Evolutionary conservation across 257 asterid species (phyloP).

Genomic region (Fraxinus anomala): DNA sequence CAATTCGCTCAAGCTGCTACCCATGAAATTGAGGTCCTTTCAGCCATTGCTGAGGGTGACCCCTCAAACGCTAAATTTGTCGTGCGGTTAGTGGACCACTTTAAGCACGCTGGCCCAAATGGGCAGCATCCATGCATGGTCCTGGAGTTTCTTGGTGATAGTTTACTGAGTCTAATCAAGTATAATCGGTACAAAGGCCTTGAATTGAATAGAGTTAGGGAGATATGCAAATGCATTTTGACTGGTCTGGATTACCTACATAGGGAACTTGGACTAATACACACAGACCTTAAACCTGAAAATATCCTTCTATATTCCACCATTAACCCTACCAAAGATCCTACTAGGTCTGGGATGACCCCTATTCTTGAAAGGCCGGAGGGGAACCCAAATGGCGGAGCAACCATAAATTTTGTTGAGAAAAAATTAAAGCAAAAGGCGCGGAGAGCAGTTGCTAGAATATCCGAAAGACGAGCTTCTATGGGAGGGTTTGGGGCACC

Average conservation of each 20-base stretch:
- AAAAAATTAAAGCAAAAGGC: constrained; percentile 92
- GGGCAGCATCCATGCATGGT: constrained; percentile 99
- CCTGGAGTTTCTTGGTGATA: constrained; percentile 95
- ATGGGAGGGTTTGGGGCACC: constrained; percentile 60
- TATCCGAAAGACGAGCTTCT: constrained; percentile 66
- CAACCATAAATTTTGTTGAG: constrained; percentile 58
- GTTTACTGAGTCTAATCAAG: constrained; percentile 73
- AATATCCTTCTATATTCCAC: constrained; percentile 79
- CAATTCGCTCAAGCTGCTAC: constrained; percentile 95
- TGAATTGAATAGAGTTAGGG: constrained; percentile 75
- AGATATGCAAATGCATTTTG: constrained; percentile 83
- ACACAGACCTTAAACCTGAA: constrained; percentile 95
- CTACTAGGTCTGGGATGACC: constrained; percentile 65
- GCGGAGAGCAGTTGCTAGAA: constrained; percentile 89
- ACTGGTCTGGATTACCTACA: constrained; percentile 92
- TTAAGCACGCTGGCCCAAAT: constrained; percentile 91
- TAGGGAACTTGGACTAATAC: constrained; percentile 70
- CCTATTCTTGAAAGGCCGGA: constrained; percentile 85
- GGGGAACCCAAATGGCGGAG: constrained; percentile 72
- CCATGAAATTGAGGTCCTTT: constrained; percentile 85
- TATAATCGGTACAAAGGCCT: constrained; percentile 86
- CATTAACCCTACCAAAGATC: constrained; percentile 88
- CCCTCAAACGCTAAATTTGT: constrained; percentile 60
- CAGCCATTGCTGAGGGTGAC: constrained; percentile 80
- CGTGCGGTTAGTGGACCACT: constrained; percentile 79